Percentiles rank a stretch among this genome's conserved stretches.
Conservation (phyloP, 2,329 filamentous ascomycete species). For the Periconia sp. region DNA sequence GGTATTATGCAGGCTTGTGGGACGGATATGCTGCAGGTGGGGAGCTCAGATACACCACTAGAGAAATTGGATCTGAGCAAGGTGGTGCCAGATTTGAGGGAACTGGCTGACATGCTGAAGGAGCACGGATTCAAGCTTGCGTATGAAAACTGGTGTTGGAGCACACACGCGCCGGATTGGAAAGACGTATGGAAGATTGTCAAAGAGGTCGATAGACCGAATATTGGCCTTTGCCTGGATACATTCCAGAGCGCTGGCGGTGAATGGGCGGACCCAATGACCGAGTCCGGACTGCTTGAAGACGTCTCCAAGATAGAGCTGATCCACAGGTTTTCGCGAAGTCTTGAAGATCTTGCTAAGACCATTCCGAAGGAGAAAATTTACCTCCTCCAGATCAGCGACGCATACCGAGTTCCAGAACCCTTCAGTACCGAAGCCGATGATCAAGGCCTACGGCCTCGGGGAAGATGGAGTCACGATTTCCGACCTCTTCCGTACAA, state of each 20-base stretch:
- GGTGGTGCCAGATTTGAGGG: conserved; percentile 66
- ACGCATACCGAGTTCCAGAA: conserved; percentile 69
- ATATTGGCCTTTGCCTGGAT: conserved; percentile 77
- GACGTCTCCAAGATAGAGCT: conserved; percentile 54
- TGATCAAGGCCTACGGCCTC: conserved; percentile 62
- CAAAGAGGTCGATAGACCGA: conserved; percentile 64
- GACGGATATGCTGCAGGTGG: conserved; percentile 71
- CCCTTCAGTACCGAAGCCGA: conserved; percentile 60
- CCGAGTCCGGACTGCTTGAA: conserved; percentile 64
- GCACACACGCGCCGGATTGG: conserved; percentile 72
- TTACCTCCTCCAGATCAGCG: conserved; percentile 75
- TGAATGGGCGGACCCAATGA: conserved; percentile 76
- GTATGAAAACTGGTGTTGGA: conserved; percentile 87
- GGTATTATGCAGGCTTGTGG: conserved; percentile 73
- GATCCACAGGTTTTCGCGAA: conserved; percentile 58
- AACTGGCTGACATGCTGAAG: conserved; percentile 62
- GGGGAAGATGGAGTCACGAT: conserved; percentile 74
- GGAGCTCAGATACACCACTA: conserved; percentile 67
- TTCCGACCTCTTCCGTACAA: conserved; percentile 72
- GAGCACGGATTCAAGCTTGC: conserved; percentile 66
- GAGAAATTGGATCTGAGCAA: conserved; percentile 59
- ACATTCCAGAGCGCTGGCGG: conserved; percentile 77
- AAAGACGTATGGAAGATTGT: conserved; percentile 73
- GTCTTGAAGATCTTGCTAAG: conserved; percentile 61
- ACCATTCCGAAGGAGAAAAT: conserved; percentile 73